Percentiles rank a stretch among this genome's conserved stretches.
phyloP scores from a whole-genome alignment of 2,329 filamentous ascomycete species.

The Colletotrichum sp. region DNA sequence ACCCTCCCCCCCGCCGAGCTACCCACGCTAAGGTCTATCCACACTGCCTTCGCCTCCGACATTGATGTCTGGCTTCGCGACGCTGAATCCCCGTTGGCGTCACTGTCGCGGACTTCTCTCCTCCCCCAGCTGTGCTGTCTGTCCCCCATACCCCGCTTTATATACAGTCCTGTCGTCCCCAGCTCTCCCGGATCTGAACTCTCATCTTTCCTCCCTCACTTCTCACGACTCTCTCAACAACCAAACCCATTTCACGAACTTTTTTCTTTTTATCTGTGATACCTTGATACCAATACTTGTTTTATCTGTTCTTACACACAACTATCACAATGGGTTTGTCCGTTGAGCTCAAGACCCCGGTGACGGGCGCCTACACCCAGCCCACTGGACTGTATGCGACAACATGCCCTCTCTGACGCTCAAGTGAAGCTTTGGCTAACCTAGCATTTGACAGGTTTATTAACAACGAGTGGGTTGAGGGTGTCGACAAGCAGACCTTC shows the following conservation, averaged over 20 bases:
- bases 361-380: slow-evolving; percentile 64
- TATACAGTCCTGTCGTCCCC: slow-evolving; percentile 18
- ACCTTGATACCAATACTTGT: slow-evolving; percentile 10
- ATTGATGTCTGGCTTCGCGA: slow-evolving; percentile 6
- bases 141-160: slow-evolving; percentile 18
- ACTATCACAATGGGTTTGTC: slow-evolving; percentile 49
- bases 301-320: slow-evolving; percentile 4
- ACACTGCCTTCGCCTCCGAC: slow-evolving; percentile 1
- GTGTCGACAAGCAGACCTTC: slow-evolving; percentile 86
- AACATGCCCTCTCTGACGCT: neutral
- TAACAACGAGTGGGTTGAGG: slow-evolving; percentile 89
- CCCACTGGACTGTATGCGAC: slow-evolving; percentile 65
- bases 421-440: neutral
- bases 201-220: neutral
- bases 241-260: neutral
- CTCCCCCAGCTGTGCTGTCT: slow-evolving; percentile 1
- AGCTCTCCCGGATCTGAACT: neutral
- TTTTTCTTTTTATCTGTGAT: slow-evolving; percentile 2
- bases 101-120: slow-evolving; percentile 7
- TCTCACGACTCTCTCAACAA: neutral
- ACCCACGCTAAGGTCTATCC: neutral
- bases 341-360: slow-evolving; percentile 70
- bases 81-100: neutral
- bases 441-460: slow-evolving; percentile 71
- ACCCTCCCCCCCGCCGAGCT: neutral